Evolutionary conservation across 2,329 filamentous ascomycete genomes (phyloP), one percentile per base, ranked within the genome.

Genomic region (Pseudogymnoascus sp.): DNA sequence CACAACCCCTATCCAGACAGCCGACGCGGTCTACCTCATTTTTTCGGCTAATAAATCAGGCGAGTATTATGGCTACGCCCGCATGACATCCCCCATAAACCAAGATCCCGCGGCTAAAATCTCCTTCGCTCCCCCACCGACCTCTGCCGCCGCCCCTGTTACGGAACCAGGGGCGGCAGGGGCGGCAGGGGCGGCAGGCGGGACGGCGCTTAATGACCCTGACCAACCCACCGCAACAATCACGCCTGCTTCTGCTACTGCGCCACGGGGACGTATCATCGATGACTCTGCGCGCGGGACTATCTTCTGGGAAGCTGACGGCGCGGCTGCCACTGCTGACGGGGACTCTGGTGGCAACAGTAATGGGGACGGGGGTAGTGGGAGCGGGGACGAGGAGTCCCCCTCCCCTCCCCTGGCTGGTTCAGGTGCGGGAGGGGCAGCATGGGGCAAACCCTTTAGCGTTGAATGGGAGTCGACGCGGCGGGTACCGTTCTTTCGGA

Each of bases 31-130:
- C 1, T 97, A 93, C 71, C 80, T 97, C 31, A 85, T 97, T 12
- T 97, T 97, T 74, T 97, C 93, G 1, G 93, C 93, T 11, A 97
- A 97, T 75, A 97, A 97, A 71, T 97, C 93, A 0, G 93, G 93
- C 11, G 93, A 97, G 75, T 97, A 97, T 72, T 97, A 95, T 76
- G 93, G 93, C 18, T 97, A 96, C 71, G 93, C 93, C 18, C 86
- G 89, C 38, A 97, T 97, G 93, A 79, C 81, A 8, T 96, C 93
- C 21, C 80, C 86, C 3, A 96, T 97, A 70, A 87, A 89, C 68
- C 84, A 93, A 62, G 89, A 96, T 67, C 86, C 88, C 9, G 81
- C 82, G 0, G 84, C 87, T 0, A 84, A 86, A 0, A 85, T 90
- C 59, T 82, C 89, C 70, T 88, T 91, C 74, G 85, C 86, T 4